Evolutionary conservation across 345 rosid genomes (phyloP), one percentile per base, ranked within the genome.

Genomic region (Salix viminalis): DNA sequence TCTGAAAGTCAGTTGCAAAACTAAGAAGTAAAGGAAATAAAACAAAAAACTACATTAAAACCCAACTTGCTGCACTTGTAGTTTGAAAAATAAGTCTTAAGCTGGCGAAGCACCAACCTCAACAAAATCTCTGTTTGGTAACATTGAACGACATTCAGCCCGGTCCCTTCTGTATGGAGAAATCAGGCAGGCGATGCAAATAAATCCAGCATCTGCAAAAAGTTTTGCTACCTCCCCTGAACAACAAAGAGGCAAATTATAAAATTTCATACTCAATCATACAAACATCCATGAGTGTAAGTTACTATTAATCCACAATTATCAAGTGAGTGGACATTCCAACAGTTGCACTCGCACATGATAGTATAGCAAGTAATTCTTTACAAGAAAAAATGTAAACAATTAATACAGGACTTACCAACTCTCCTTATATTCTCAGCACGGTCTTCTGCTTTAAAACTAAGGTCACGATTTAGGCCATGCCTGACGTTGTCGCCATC

Each of bases 401-500:
- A 19, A 30, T 13, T 5, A 52, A 21, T 10, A 13, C 30, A 54
- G 23, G 28, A 24, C 78, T 52, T 64, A 81, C 81, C 84, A 52
- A 81, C 78, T 81, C 84, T 69, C n/a, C 84, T 39, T 30, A 81
- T 81, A 62, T 81, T 81, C 61, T 81, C 78, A 2, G 34, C 81
- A 37, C 84, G 84, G 50, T 81, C 84, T 65, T 77, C 84, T 2
- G 81, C 75, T 70, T 73, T 73, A 24, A 81, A 81, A 65, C 80
- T 65, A 65, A 81, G 84, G 44, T 81, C 80, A 3, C 72, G 68
- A 39, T 81, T 81, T 19, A 81, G 71, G 5, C 84, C 84, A 41
- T 81, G 84, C 56, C 84, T 73, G 60, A 73, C 62, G 30, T 81
- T 81, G 65, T 81, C 81, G 9, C 84, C 84, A 73, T 81, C 84